Evolutionary conservation across 2,329 filamentous ascomycete species (phyloP), one percentile per base, ranked within the genome.

Genomic region (Hypoxylon sp.): DNA sequence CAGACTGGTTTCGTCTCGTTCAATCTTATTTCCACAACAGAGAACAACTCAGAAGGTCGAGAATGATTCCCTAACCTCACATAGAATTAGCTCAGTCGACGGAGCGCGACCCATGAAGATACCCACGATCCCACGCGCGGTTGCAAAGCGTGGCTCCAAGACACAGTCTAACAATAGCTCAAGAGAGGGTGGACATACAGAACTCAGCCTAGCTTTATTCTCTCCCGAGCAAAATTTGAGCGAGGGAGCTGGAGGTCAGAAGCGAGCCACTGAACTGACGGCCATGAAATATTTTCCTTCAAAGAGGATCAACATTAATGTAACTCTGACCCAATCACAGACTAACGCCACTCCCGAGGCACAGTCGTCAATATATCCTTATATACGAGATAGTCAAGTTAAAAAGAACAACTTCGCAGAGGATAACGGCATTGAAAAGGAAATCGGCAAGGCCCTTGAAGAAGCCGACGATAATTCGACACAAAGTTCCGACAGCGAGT

Each of bases 71-170:
- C 22, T 31, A 5, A 8, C 13, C 3, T 19, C 19, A 39, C 44
- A 4, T 11, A 33, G 17, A 13, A 33, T n/a, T 47, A 8, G 24
- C 11, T 8, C 10, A 29, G 35, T 42, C 14, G 47, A 57, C 5
- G 5, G 33, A 19, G 44, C 17, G 46, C 17, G 13, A 5, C 29
- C 3, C 2, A 42, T 31, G 6, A 19, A n/a, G 19, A 3, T 42
- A 11, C 29, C 48, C 3, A 53, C 14, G n/a, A 26, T 33, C 33
- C 47, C 52, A 42, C 69, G 66, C 10, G 31, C 42, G 8, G 57
- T 71, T 55, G 69, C 66, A 9, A 69, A 52, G n/a, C 69, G 66
- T 31, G 69, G 69, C 48, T 64, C 66, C 11, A 22, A 31, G 19
- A 61, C 37, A 10, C 51, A 46, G n/a, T 6, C 37, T 37, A 42